phyloP scores from a whole-genome alignment of 495 filamentous ascomycete genomes.

The Neurospora sublineolata region DNA sequence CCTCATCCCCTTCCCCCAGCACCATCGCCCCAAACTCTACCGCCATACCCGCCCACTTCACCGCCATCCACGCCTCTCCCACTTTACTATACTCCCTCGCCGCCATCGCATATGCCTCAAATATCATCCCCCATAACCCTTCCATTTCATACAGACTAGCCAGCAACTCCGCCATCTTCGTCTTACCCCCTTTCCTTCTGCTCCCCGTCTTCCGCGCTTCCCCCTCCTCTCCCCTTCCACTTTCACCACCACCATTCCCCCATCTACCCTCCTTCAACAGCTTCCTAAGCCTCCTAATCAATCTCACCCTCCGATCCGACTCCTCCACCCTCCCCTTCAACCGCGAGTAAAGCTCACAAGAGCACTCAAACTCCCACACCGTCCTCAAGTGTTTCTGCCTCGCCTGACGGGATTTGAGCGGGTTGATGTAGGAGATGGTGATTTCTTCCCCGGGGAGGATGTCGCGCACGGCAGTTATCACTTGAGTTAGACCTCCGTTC shows the following conservation, averaged over 20 bases:
- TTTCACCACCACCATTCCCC: too few relatives aligned
- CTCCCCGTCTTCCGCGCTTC: conserved; percentile 12
- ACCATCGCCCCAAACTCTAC: conserved; percentile 24
- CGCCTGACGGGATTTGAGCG: conserved; percentile 14
- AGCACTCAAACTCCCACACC: conserved; percentile 32
- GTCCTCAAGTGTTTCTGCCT: conserved; percentile 17
- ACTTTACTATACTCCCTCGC: conserved; percentile 29
- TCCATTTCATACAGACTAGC: conserved; percentile 28
- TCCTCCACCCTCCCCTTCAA: conserved; percentile 11
- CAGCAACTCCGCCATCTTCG: conserved; percentile 27
- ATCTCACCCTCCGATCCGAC: conserved; percentile 24
- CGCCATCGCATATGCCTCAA: conserved; percentile 28
- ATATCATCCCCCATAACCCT: conserved; percentile 20
- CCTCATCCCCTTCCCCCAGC: conserved; percentile 20
- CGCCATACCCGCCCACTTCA: conserved; percentile 23
- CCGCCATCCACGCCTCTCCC: conserved; percentile 26
- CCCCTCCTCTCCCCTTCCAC: conserved; percentile 12
- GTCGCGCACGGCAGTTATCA: conserved; percentile 25
- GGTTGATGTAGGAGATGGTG: conserved; percentile 31
- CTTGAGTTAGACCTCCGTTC: conserved; percentile 21
- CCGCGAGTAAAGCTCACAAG: conserved; percentile 22
- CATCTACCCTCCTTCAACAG: too few relatives aligned
- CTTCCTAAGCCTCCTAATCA: too few relatives aligned
- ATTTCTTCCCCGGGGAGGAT: conserved; percentile 27
- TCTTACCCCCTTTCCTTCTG: neutral